These are phyloP conservation scores for Bryoglossum gracile DNA, from an alignment of 495 filamentous ascomycete species.

Conservation along the genomic window DNA sequence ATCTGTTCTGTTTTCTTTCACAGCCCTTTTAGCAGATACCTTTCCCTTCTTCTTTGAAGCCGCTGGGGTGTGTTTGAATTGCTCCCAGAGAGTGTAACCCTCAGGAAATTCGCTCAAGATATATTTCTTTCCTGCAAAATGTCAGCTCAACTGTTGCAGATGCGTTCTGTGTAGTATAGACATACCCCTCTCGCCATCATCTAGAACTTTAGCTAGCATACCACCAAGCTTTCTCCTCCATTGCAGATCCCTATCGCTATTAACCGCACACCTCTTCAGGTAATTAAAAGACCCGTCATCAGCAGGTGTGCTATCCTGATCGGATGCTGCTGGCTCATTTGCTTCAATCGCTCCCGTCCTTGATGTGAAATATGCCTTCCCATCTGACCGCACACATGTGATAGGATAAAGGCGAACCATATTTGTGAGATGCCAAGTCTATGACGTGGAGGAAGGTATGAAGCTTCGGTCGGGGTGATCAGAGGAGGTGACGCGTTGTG, in stretches of 20 bases:
- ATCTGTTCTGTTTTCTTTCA: conserved; percentile 39
- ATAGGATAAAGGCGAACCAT: conserved; percentile 25
- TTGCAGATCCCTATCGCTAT: conserved; percentile 40
- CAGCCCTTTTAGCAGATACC: conserved; percentile 16
- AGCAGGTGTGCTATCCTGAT: conserved; percentile 39
- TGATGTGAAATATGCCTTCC: conserved; percentile 24
- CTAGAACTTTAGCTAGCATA: conserved; percentile 40
- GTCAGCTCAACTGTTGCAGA: conserved; percentile 14
- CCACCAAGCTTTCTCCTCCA: conserved; percentile 49
- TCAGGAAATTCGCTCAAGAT: conserved; percentile 48
- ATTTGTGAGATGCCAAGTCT: too few relatives aligned
- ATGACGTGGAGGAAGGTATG: too few relatives aligned
- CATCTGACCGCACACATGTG: conserved; percentile 34
- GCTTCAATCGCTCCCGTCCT: conserved; percentile 28
- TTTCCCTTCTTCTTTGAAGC: conserved; percentile 8
- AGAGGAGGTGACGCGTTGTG: too few relatives aligned
- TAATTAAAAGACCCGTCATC: conserved; percentile 40
- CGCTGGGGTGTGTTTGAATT: conserved; percentile 34
- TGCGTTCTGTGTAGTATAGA: conserved; percentile 1
- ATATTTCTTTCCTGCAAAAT: conserved; percentile 34
- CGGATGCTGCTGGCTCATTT: conserved; percentile 38
- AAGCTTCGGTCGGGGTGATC: too few relatives aligned
- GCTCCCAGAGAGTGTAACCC: conserved; percentile 52
- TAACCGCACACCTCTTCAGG: conserved; percentile 33
- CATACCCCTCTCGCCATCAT: conserved; percentile 30